phyloP scores from a whole-genome alignment of 176 grass and related monocot species.

The Lolium multiflorum region DNA sequence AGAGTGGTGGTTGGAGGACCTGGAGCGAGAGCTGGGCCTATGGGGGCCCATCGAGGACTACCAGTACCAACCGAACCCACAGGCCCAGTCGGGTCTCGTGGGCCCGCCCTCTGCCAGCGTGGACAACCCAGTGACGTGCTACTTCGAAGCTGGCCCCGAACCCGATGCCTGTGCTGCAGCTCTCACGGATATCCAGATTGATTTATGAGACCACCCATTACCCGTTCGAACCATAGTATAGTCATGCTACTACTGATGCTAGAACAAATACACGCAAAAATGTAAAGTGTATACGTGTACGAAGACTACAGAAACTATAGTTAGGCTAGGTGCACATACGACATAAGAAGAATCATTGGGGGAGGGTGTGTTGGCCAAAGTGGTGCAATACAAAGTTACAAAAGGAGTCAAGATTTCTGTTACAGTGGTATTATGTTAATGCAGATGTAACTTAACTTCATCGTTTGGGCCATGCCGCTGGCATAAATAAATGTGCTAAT shows the following conservation, averaged over 20 bases:
- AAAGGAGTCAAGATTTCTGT: too few relatives aligned
- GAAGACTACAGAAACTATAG: slow-evolving; percentile 5
- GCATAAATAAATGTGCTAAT: too few relatives aligned
- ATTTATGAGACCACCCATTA: not conserved
- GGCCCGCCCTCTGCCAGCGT: too few relatives aligned
- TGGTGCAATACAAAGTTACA: too few relatives aligned
- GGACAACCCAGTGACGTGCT: too few relatives aligned
- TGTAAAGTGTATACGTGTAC: slow-evolving; percentile 20
- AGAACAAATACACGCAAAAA: slow-evolving; percentile 19
- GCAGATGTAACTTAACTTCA: too few relatives aligned
- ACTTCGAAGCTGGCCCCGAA: too few relatives aligned
- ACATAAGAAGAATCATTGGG: not conserved
- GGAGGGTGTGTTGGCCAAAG: too few relatives aligned
- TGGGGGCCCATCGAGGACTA: slow-evolving; percentile 59
- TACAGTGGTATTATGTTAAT: too few relatives aligned
- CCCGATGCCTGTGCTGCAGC: not conserved
- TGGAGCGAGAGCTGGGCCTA: slow-evolving; percentile 76
- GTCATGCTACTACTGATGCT: not conserved
- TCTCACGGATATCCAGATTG: not conserved
- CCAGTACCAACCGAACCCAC: slow-evolving; percentile 27
- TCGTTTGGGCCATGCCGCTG: too few relatives aligned
- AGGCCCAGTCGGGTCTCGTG: not conserved
- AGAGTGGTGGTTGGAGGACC: slow-evolving; percentile 62
- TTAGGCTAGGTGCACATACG: slow-evolving; percentile 60
- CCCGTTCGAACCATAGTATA: not conserved